phyloP scores from a whole-genome alignment of 2,329 filamentous ascomycete species.

The Scedosporium aurantiacum region DNA sequence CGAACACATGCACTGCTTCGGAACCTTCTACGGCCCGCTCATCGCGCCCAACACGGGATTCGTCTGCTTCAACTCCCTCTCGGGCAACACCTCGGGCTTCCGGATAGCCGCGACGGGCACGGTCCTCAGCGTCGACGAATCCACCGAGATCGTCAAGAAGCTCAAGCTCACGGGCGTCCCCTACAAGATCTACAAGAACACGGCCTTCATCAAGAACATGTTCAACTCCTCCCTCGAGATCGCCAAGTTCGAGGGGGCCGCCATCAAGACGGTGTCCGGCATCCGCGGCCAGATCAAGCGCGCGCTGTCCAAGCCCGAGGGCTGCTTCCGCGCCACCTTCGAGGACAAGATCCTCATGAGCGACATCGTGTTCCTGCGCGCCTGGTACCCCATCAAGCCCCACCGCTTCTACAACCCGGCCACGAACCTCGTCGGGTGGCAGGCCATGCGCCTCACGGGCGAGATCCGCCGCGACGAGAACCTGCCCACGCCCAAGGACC shows the following conservation, averaged over 20 bases:
- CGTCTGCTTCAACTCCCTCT: slow-evolving; percentile 83
- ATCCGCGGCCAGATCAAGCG: slow-evolving; percentile 96
- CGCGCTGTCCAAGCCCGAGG: slow-evolving; percentile 84
- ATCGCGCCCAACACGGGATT: slow-evolving; percentile 95
- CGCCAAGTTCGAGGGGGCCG: slow-evolving; percentile 94
- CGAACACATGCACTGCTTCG: slow-evolving; percentile 99
- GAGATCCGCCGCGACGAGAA: slow-evolving; percentile 71
- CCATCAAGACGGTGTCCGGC: slow-evolving; percentile 91
- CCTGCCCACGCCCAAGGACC: slow-evolving; percentile 65
- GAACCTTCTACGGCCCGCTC: slow-evolving; percentile 86
- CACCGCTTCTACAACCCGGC: slow-evolving; percentile 96
- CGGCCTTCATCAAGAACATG: slow-evolving; percentile 98
- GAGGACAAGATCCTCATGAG: slow-evolving; percentile 97
- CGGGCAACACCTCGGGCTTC: slow-evolving; percentile 76
- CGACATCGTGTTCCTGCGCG: slow-evolving; percentile 90
- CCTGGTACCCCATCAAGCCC: slow-evolving; percentile 94
- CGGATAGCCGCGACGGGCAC: slow-evolving; percentile 90
- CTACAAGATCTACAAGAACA: slow-evolving; percentile 99
- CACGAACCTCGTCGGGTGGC: slow-evolving; percentile 87
- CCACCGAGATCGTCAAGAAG: slow-evolving; percentile 97
- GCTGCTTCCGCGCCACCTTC: slow-evolving; percentile 92
- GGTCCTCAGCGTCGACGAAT: slow-evolving; percentile 87
- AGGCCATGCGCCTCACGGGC: slow-evolving; percentile 86
- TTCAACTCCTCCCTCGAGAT: slow-evolving; percentile 89
- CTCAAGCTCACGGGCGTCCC: slow-evolving; percentile 88